Base-by-base conservation (phyloP, 257 asterid species). In the Craterostigma plantagineum region DNA sequence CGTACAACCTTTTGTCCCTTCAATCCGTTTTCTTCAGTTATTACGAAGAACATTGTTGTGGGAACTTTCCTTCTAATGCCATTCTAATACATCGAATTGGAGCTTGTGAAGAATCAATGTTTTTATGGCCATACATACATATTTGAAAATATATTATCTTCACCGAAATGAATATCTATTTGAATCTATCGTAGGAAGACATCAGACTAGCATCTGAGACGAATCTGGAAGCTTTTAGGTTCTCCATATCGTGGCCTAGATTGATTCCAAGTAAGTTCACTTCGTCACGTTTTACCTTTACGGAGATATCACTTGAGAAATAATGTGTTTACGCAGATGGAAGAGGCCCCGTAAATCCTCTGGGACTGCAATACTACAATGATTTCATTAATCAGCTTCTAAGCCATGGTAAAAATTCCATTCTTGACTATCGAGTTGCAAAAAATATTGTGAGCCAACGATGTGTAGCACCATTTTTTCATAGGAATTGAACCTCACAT, bases 401-500 rank as follows among this genome's bases (percentile, higher is more conserved):
- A 39, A 39, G 43, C 12, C 43, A 39, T 39, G 43, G 43, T 39
- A 39, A 39, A 3, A 42, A 18, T 48, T 48, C 10, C 37, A 14
- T 42, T 45, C 49, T 38, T 42, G 33, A 15, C 38, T 34, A 44
- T 38, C 18, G 16, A n/a, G n/a, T n/a, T n/a, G n/a, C n/a, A n/a
- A n/a, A n/a, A n/a, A n/a, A n/a, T n/a, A n/a, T n/a, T n/a, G n/a
- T n/a, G n/a, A n/a, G n/a, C n/a, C n/a, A n/a, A n/a, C n/a, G n/a
- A n/a, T n/a, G n/a, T n/a, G n/a, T n/a, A n/a, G n/a, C n/a, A n/a
- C n/a, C n/a, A n/a, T n/a, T n/a, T n/a, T n/a, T n/a, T n/a, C 48
- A 48, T 62, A 75, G 87, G 87, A 46, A 72, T 79, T 30, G 64
- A 72, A 50, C 80, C 78, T 1, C 83, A 75, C 38, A 57, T 65